Percentiles rank a stretch among this genome's conserved stretches.
Evolutionary conservation across 306 rosid species (phyloP).

Genomic region (Albizia julibrissin): DNA sequence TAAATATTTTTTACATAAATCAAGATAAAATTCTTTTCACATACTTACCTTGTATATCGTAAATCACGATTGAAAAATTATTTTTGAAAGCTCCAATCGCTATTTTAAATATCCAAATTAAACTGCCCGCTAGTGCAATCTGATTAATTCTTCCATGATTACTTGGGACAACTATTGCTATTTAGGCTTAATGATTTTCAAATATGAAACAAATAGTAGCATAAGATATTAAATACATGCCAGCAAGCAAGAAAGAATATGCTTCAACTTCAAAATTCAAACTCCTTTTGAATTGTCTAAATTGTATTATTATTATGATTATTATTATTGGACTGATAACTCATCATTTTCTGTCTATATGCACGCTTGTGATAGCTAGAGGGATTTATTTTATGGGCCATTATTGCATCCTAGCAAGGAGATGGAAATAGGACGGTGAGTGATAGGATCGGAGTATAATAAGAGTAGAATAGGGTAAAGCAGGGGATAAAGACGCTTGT

Average conservation of each 20-base stretch:
- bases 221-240: neutral
- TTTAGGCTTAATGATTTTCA: neutral
- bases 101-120: too few relatives aligned
- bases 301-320: neutral
- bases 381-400: neutral
- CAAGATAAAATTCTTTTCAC: too few relatives aligned
- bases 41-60: too few relatives aligned
- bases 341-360: neutral
- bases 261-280: neutral
- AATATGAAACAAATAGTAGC: neutral
- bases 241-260: neutral
- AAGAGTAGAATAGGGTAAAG: slow-evolving; percentile 2
- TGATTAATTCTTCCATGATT: too few relatives aligned
- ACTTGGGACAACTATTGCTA: neutral
- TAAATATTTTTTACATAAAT: too few relatives aligned
- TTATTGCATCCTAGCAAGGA: neutral
- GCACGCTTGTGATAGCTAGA: neutral
- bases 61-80: too few relatives aligned
- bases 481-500: slow-evolving; percentile 35
- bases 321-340: neutral
- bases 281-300: neutral
- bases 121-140: too few relatives aligned
- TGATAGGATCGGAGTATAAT: slow-evolving; percentile 10
- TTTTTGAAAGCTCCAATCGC: too few relatives aligned
- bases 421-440: slow-evolving; percentile 24